Base-by-base conservation (phyloP, 805 yeast species). In the Isabelozyma gotoi region DNA sequence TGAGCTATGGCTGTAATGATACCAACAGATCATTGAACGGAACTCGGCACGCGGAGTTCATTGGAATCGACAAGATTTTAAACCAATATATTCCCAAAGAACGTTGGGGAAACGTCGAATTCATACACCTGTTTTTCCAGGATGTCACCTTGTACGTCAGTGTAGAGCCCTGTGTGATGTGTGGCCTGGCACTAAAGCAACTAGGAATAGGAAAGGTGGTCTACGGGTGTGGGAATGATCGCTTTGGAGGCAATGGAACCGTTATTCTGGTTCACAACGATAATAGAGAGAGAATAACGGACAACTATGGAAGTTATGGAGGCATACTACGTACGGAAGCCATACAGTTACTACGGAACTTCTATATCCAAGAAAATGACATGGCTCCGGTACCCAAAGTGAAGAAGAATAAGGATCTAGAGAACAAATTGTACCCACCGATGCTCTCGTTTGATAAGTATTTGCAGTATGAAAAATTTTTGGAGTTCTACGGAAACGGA, bases 121-220 rank as follows among this genome's bases (percentile, higher is more conserved):
- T 52, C 14, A 51, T 71, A 10, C 49, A 55, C 18, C 48, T 58
- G 1, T 60, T 78, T 7, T 80, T 88, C 53, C 55, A 63, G 32
- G 77, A 82, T 19, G 72, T 87, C 3, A 82, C 80, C 21, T 71
- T 94, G 6, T 92, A 90, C 62, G 99, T 94, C 19, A 90, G 98
- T 0, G 97, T 94, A 0, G 99, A 94, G 63, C 99, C 99, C 0
- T 94, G 99, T 60, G 85, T 94, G 6, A 94, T 94, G 99, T 94
- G 99, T 68, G 98, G 97, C 0, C 82, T 94, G 33, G 90, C 96
- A 2, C 65, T 94, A 33, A 76, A 91, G 45, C 99, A 94, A 53
- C 61, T 91, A 37, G 84, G 85, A 1, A 80, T 94, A 8, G 65
- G 79, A 21, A 70, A 72, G 33, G 96, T 92, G 1, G 82, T 82